phyloP scores from a whole-genome alignment of 179 eudicot genomes.

The Monotropa hypopitys region DNA sequence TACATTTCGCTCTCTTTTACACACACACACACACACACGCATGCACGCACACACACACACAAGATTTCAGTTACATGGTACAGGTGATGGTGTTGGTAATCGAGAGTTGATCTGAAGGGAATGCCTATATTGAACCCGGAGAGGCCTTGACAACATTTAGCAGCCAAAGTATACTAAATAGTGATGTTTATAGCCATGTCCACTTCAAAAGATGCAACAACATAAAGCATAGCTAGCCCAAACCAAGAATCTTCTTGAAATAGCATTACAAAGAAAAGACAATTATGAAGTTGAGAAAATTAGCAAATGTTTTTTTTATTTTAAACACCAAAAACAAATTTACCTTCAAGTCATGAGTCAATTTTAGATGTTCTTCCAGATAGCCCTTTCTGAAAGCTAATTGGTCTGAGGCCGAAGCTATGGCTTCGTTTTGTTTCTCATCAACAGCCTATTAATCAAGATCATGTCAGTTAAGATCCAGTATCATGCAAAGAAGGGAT shows the following conservation, averaged over 20 bases:
- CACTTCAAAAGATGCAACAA: neutral
- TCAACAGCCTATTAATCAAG: constrained; percentile 58
- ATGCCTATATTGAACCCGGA: neutral
- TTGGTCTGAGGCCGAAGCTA: constrained; percentile 57
- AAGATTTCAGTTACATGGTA: no score
- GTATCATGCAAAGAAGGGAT: neutral
- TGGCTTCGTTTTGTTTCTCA: constrained; percentile 66
- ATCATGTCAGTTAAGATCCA: neutral
- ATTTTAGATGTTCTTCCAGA: constrained; percentile 59
- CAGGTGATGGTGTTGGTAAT: neutral
- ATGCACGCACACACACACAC: neutral
- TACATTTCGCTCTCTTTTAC: no score
- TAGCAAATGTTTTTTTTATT: neutral
- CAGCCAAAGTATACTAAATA: neutral
- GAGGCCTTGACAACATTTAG: neutral
- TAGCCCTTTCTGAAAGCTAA: constrained; percentile 59
- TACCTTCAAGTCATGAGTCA: constrained; percentile 71
- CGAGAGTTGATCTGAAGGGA: neutral
- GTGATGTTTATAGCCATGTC: neutral
- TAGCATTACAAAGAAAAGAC: neutral
- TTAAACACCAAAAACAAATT: neutral
- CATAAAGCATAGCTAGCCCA: neutral
- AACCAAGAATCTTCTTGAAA: neutral
- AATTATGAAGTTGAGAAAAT: neutral
- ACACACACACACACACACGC: neutral